phyloP scores from a whole-genome alignment of 2,329 filamentous ascomycete species.

The Blumeria hordei region DNA sequence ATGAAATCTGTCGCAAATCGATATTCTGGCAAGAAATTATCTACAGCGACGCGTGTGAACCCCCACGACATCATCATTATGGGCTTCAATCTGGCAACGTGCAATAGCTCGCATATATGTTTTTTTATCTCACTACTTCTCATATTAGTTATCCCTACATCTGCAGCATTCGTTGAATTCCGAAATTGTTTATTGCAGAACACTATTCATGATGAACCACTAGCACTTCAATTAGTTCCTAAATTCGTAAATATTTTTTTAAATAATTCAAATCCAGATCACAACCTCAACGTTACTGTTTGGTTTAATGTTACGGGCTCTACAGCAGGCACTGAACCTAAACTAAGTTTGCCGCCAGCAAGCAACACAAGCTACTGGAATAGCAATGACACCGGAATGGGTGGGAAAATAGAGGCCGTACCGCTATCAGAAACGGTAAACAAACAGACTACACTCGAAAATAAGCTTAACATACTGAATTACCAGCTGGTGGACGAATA shows the following conservation, averaged over 20 bases:
- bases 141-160: slow-evolving; percentile 17
- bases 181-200: slow-evolving; percentile 56
- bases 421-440: slow-evolving; percentile 20
- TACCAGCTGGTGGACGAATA: slow-evolving; percentile 41
- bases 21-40: too few relatives aligned
- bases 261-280: slow-evolving; percentile 30
- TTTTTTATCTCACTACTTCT: too few relatives aligned
- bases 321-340: slow-evolving; percentile 17
- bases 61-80: too few relatives aligned
- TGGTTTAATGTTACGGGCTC: slow-evolving; percentile 83
- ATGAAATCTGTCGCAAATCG: too few relatives aligned
- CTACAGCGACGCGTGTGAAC: background rate
- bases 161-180: slow-evolving; percentile 49
- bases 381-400: slow-evolving; percentile 27
- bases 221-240: slow-evolving; percentile 58
- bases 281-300: slow-evolving; percentile 52
- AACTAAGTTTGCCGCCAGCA: slow-evolving; percentile 31
- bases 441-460: slow-evolving; percentile 50
- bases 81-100: too few relatives aligned
- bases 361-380: slow-evolving; percentile 31
- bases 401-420: slow-evolving; percentile 52
- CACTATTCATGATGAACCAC: slow-evolving; percentile 29
- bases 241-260: slow-evolving; percentile 52
- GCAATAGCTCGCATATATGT: too few relatives aligned
- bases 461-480: slow-evolving; percentile 47